These are phyloP conservation scores for Colletotrichum incanum DNA, from an alignment of 2,329 filamentous ascomycete species.

Conservation along the genomic window DNA sequence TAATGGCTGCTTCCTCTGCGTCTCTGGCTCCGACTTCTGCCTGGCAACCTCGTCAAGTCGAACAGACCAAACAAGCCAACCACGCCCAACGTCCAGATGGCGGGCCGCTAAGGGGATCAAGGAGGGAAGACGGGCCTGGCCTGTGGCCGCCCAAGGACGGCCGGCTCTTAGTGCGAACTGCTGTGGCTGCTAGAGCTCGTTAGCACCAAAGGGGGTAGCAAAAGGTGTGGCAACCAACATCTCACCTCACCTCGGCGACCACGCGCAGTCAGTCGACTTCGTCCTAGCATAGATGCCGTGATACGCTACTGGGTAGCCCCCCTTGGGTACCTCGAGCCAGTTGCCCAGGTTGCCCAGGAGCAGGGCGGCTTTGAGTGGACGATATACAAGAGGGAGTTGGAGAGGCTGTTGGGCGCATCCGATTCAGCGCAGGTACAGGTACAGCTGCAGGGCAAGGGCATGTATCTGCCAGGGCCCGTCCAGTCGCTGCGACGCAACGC, in stretches of 20 bases:
- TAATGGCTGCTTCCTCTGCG: constrained; percentile 2
- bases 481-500: constrained; percentile 17
- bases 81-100: constrained; percentile 23
- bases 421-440: constrained; percentile 27
- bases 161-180: constrained; percentile 35
- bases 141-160: constrained; percentile 29
- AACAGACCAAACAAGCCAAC: not conserved
- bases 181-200: constrained; percentile 20
- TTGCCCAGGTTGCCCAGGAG: constrained; percentile 33
- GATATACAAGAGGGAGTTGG: constrained; percentile 10
- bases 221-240: constrained; percentile 35
- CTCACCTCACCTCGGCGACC: constrained; percentile 26
- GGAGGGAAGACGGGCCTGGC: constrained; percentile 26
- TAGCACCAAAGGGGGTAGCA: constrained; percentile 8
- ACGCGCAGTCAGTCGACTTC: not conserved
- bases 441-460: constrained; percentile 26
- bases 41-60: constrained; percentile 18
- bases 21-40: constrained; percentile 9
- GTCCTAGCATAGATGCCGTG: not conserved
- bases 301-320: constrained; percentile 6
- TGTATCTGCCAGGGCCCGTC: constrained; percentile 37
- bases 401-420: constrained; percentile 11
- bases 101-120: constrained; percentile 9
- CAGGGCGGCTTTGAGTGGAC: constrained; percentile 21
- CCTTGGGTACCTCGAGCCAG: not conserved